Evolutionary conservation across 2,329 filamentous ascomycete genomes (phyloP), one percentile per base, ranked within the genome.

Genomic region (Raffaelea albimanens): DNA sequence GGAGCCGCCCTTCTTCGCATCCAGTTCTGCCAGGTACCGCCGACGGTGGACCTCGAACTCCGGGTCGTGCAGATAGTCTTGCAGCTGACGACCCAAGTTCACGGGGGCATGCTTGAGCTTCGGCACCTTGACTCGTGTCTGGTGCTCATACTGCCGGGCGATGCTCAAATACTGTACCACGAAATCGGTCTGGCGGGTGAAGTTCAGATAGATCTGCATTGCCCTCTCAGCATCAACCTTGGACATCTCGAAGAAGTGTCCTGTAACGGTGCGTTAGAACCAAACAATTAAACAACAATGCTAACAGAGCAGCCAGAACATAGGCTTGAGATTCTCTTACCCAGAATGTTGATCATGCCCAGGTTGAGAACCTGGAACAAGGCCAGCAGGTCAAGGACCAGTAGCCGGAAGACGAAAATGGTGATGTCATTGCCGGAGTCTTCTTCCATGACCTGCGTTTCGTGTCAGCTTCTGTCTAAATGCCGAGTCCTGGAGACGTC

Each of bases 181-280:
- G 54, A 83, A 80, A 57, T 97, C 90, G 7, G 93, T 98, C 64
- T 95, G 90, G 58, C 80, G 85, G 16, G 88, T 88, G 60, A 98
- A 98, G 16, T 76, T 85, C 61, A 90, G 87, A 67, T 98, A 98
- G 52, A 98, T 91, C 51, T 82, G 77, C 67, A 98, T 80, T 49
- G 93, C 89, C 53, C 90, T 80, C 63, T 96, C 88, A 50, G 93
- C 94, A 65, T 98, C 93, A 22, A 87, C 76, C 59, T 87, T 87
- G 44, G 93, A 96, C 85, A 98, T 91, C 68, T 98, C 93, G 59
- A 98, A 98, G 66, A 97, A 98, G 65, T 94, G 87, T 57, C 93
- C 89, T 94, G 53, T 20, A 29, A 21, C 40, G 10, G 53, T 61
- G 42, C 61, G 58, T 50, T 45, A 47, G 33, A 47, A 50, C n/a